Conservation (phyloP, 495 filamentous ascomycete genomes). For the Trichoderma reesei region DNA sequence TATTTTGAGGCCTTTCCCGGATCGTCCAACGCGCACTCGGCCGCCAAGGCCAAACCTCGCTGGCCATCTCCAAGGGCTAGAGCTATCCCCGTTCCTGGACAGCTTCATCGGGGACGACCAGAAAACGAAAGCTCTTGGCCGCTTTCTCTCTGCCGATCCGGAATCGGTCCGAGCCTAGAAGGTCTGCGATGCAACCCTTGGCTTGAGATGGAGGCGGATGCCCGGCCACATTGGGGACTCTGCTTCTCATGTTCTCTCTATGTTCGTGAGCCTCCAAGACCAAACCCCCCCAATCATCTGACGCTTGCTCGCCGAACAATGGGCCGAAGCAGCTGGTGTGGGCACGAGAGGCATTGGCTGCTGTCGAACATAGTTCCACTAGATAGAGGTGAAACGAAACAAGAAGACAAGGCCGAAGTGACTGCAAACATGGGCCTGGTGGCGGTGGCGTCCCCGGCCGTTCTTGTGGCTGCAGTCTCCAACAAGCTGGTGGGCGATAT, state of each 20-base stretch:
- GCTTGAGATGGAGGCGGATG: neutral
- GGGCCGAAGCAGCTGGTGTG: neutral
- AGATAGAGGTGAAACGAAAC: neutral
- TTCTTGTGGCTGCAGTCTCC: too few relatives aligned
- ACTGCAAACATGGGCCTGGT: too few relatives aligned
- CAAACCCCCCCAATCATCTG: neutral
- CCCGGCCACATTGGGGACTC: neutral
- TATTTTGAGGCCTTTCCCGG: neutral
- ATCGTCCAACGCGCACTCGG: too few relatives aligned
- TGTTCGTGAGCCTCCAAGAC: neutral
- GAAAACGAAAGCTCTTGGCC: neutral
- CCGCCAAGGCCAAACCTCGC: neutral
- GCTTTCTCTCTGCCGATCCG: neutral
- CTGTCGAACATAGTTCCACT: neutral
- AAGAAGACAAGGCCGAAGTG: neutral
- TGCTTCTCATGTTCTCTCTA: too few relatives aligned
- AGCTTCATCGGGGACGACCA: neutral
- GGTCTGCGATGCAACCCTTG: neutral
- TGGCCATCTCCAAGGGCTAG: neutral
- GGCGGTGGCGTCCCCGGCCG: too few relatives aligned
- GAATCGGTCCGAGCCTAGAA: conserved; percentile 5
- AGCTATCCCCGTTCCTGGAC: neutral
- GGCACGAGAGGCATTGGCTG: neutral
- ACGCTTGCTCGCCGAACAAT: neutral
- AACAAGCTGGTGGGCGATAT: neutral